A percentile compares a stretch with the other conserved stretches of the same genome.
Evolutionary conservation across 2,329 filamentous ascomycete species (phyloP).

Genomic region (Aspergillus pseudoglaucus): DNA sequence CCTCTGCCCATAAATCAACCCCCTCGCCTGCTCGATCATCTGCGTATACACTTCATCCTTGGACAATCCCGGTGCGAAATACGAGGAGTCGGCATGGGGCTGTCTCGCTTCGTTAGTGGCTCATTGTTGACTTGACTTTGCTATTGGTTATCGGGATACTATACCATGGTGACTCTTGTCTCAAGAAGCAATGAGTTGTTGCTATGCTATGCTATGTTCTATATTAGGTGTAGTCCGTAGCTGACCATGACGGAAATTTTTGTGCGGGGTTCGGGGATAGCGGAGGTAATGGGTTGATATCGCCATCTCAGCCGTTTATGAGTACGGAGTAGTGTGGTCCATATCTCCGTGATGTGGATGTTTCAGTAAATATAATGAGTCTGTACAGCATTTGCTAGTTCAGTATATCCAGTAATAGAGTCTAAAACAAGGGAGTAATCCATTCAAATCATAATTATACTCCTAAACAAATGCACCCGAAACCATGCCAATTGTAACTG

Average conservation of each 20-base stretch:
- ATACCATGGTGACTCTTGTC: background rate
- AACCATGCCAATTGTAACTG: no score
- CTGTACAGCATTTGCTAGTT: no score
- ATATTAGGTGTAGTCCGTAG: background rate
- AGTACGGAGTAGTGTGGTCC: no score
- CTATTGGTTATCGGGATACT: background rate
- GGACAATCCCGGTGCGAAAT: conserved; percentile 31
- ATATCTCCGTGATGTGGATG: no score
- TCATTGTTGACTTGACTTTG: background rate
- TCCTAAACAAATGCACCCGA: no score
- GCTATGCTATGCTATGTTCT: no score
- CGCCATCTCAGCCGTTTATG: no score
- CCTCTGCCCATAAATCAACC: conserved; percentile 36
- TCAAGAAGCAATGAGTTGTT: no score
- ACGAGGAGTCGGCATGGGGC: conserved; percentile 45
- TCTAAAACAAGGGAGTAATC: no score
- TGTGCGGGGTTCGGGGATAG: background rate
- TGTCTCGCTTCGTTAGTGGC: conserved; percentile 10
- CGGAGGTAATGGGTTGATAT: background rate
- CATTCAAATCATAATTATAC: no score
- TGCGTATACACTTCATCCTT: conserved; percentile 40
- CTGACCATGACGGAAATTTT: background rate
- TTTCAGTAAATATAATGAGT: no score
- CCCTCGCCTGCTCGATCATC: conserved; percentile 32
- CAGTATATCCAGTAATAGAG: no score